Percentiles rank a stretch among this genome's conserved stretches.
Evolutionary conservation across 106 monocot genomes (phyloP).

Genomic region (Hemerocallis citrina): DNA sequence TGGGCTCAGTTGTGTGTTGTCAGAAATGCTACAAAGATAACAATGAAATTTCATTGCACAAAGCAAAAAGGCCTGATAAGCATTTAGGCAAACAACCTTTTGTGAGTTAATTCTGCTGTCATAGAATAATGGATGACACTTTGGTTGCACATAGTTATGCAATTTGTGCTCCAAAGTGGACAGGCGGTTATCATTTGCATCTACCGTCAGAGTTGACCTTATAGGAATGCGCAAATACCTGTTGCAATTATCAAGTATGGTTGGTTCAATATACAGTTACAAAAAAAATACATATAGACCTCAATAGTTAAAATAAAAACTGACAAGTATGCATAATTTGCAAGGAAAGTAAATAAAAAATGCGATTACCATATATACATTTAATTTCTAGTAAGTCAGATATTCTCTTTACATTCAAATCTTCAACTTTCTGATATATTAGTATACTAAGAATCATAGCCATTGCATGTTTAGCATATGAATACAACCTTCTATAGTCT

Average conservation of each 20-base stretch:
- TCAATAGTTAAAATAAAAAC: not conserved
- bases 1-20: conserved; percentile 10
- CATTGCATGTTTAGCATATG: not conserved
- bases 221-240: conserved; percentile 62
- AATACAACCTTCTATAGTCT: conserved; percentile 81
- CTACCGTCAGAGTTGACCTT: conserved; percentile 68
- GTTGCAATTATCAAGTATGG: not conserved
- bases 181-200: conserved; percentile 6
- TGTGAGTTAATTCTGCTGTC: conserved; percentile 78
- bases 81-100: conserved; percentile 56
- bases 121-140: conserved; percentile 73
- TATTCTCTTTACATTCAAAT: not conserved
- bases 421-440: not conserved
- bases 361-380: too few relatives aligned
- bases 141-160: conserved; percentile 60
- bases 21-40: conserved; percentile 36
- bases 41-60: conserved; percentile 99
- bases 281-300: not conserved
- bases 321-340: not conserved
- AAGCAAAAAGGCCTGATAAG: conserved; percentile 81
- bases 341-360: not conserved
- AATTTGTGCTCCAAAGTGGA: conserved; percentile 40
- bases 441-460: not conserved
- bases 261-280: conserved; percentile 1
- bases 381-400: too few relatives aligned